Base-by-base conservation (phyloP, 768 basidiomycete genomes). In the Glaciozyma martinii region DNA sequence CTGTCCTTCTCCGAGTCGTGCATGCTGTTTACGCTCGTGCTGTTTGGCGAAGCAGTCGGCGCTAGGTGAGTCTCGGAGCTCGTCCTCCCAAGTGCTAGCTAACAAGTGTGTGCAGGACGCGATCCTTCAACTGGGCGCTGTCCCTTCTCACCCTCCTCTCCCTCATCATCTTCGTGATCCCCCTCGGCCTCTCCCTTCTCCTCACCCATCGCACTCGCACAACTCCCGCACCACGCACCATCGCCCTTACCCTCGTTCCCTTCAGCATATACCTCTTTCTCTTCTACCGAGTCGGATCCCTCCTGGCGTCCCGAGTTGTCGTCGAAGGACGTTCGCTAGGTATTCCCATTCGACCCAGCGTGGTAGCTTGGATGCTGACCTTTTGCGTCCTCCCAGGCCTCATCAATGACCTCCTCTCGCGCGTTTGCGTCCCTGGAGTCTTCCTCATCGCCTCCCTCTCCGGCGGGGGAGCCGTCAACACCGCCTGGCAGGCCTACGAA, bases 401-500 rank as follows among this genome's bases (percentile, higher is more conserved):
- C 23, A 61, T 74, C 66, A 74, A 70, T 52, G 56, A 62, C 4
- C 62, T 71, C 10, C 63, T 74, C 3, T 67, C 72, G 16, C 70
- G 73, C 0, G 70, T 74, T 21, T 72, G 71, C 57, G 71, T 70
- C 4, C 73, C 73, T 3, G 73, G 73, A 21, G 70, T 72, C n/a
- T 42, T 71, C 19, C 64, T 74, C 10, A 74, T 74, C 47, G 73
- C 73, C 3, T 65, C 66, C 0, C 63, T 74, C 0, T 74, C 73
- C 0, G 73, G 73, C 0, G 73, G 71, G 7, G 71, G 70, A 59
- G 73, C 73, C 0, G 66, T 74, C 62, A 74, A 70, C 60, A 72
- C 71, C 0, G 73, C 73, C 0, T 74, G 73, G 73, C 66, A 74
- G 23, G 73, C 73, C 7, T 74, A 66, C 56, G 73, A 74, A 30